These are phyloP conservation scores for Chaetomium cochliodes DNA, from an alignment of 495 filamentous ascomycete genomes.

Conservation along the genomic window DNA sequence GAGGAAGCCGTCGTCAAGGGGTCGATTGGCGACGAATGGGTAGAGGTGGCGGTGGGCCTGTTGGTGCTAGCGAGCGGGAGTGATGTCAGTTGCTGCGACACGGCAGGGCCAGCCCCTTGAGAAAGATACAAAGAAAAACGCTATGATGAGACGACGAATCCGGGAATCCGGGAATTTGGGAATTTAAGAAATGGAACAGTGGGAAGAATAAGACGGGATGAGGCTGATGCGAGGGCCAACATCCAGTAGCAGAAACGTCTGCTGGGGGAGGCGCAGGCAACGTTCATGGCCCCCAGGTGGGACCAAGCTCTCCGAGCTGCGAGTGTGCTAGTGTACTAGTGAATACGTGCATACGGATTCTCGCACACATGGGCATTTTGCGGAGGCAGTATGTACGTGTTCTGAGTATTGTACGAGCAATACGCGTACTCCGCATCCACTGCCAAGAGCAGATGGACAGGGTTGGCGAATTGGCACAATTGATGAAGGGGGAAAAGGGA, in stretches of 20 bases:
- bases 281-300: not conserved
- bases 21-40: slow-evolving; percentile 73
- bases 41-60: slow-evolving; percentile 57
- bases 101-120: slow-evolving; percentile 10
- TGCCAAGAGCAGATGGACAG: slow-evolving; percentile 8
- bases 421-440: slow-evolving; percentile 5
- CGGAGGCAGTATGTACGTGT: not conserved
- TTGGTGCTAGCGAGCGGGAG: slow-evolving; percentile 26
- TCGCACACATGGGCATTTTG: not conserved
- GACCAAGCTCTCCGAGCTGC: slow-evolving; percentile 9
- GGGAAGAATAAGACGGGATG: not conserved
- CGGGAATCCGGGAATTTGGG: slow-evolving; percentile 2
- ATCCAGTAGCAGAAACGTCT: slow-evolving; percentile 18
- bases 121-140: slow-evolving; percentile 21
- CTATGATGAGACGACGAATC: slow-evolving; percentile 4
- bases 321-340: too few relatives aligned
- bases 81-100: slow-evolving; percentile 21
- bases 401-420: not conserved
- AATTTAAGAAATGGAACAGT: slow-evolving; percentile 8
- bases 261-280: slow-evolving; percentile 29
- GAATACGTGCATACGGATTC: not conserved
- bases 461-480: slow-evolving; percentile 1
- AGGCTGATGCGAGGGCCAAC: slow-evolving; percentile 28
- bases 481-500: slow-evolving; percentile 1
- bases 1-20: slow-evolving; percentile 80